phyloP scores from a whole-genome alignment of 495 filamentous ascomycete genomes.

The Glonium stellatum region DNA sequence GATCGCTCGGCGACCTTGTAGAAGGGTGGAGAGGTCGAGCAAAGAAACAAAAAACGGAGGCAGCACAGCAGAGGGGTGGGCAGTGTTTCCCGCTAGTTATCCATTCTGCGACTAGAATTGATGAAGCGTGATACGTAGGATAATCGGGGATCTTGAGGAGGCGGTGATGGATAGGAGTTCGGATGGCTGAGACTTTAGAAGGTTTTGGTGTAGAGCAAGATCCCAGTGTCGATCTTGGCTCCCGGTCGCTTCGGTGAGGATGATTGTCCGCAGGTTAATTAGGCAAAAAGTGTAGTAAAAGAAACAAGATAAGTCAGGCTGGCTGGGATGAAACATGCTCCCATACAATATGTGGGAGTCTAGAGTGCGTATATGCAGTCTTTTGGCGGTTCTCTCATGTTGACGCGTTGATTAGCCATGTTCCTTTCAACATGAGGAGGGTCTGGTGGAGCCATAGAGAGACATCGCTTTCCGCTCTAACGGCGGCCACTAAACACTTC shows the following conservation, averaged over 20 bases:
- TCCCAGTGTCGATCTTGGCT: background rate
- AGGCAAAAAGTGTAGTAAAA: background rate
- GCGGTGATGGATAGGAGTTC: background rate
- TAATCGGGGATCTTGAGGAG: background rate
- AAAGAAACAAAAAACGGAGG: background rate
- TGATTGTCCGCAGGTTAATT: background rate
- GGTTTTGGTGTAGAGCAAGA: background rate
- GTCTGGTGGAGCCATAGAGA: too few species aligned
- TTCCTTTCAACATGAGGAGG: too few species aligned
- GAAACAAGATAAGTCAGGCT: background rate
- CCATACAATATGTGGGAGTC: background rate
- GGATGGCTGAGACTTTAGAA: background rate
- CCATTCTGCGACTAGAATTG: background rate
- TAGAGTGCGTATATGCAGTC: background rate
- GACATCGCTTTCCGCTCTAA: too few species aligned
- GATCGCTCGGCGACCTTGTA: background rate
- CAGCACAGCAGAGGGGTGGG: background rate
- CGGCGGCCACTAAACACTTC: background rate
- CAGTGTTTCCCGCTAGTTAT: background rate
- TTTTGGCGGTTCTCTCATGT: background rate
- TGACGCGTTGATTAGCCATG: too few species aligned
- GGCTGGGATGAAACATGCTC: background rate
- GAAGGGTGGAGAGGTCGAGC: background rate
- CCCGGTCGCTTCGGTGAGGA: background rate
- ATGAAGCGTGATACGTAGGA: background rate